Evolutionary conservation across 2,329 filamentous ascomycete species (phyloP), one percentile per base, ranked within the genome.

Genomic region (Colletotrichum sidae): DNA sequence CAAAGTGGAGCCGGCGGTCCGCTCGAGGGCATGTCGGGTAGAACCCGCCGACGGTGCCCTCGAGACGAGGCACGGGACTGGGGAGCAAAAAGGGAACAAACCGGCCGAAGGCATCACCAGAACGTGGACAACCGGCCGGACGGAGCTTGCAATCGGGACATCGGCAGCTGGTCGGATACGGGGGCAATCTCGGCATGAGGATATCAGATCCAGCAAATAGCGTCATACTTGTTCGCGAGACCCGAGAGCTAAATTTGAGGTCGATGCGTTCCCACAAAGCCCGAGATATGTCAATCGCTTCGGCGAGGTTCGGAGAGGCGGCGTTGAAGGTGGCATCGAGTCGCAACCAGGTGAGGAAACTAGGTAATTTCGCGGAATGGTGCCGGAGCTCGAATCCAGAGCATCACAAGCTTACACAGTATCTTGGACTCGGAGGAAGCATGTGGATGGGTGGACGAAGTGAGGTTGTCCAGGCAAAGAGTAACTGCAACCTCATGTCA

Each of bases 161-260:
- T 62, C 57, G 62, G 58, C 35, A 62, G 52, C 33, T 41, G 17
- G 46, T 65, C 58, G 52, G 62, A 39, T 62, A 47, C 47, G 51
- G 38, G 44, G 39, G 39, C 35, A 53, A 62, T 47, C 25, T 47
- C 37, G 46, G 62, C 46, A 39, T 38, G 17, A 35, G 34, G 38
- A 61, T 39, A 47, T 33, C 51, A 52, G 33, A 41, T 45, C 56
- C 25, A 34, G 6, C 33, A 10, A 13, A 41, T 38, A 12, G 45
- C 56, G 56, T 45, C 54, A 13, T 52, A 12, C 33, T 38, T 33
- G 49, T 17, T 60, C 39, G 41, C 42, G 41, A 39, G 49, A 53
- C 39, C 41, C 34, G 49, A 25, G 49, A 60, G 51, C 54, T 47
- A 15, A n/a, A 9, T 44, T 12, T 12, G 17, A 49, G 41, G 12